Base-by-base conservation (phyloP, 2,329 filamentous ascomycete genomes). In the Aspergillus oerlinghausenensis region DNA sequence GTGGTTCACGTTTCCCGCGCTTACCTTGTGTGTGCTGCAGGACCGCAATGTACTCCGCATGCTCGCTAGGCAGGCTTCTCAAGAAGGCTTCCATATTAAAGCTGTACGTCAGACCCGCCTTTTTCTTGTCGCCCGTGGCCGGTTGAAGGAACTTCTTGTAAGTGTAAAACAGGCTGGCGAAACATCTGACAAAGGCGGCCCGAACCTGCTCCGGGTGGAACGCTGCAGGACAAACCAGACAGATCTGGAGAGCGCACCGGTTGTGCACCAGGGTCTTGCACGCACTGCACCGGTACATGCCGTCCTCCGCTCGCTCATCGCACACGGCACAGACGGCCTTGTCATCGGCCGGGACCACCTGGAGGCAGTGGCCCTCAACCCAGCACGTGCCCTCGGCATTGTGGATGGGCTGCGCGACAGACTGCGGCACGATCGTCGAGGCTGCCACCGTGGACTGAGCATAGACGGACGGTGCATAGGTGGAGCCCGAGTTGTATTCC, bases 61-160 rank as follows among this genome's bases (percentile, higher is more conserved):
- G 84, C 63, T 88, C 86, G 56, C 81, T 76, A 2, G 86, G 85
- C 60, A 88, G 75, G 64, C 83, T 87, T 68, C 81, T 83, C 61
- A 87, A 72, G 65, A 88, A 88, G 3, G 82, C 82, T 48, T 88
- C 84, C 78, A 86, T 83, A 68, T 87, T 86, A 74, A 88, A 88
- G 57, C 79, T 79, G 64, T 87, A 87, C 25, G 82, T 73, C 69
- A 87, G 73, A 2, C 85, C 85, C 10, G 80, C 76, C 66, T 86
- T 87, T 69, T 84, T 85, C 62, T 84, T 82, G 52, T 86, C 83
- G 25, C 82, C 80, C 9, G 75, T 80, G 17, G 86, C 80, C 4
- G 84, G 82, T 23, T 79, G 71, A 58, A 88, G 77, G 66, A 81
- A 87, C 63, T 84, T 83, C 55, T 86, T 82, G 67, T 88, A 88